These are phyloP conservation scores for Colletotrichum lentis DNA, from an alignment of 2,329 filamentous ascomycete species.

Conservation along the genomic window DNA sequence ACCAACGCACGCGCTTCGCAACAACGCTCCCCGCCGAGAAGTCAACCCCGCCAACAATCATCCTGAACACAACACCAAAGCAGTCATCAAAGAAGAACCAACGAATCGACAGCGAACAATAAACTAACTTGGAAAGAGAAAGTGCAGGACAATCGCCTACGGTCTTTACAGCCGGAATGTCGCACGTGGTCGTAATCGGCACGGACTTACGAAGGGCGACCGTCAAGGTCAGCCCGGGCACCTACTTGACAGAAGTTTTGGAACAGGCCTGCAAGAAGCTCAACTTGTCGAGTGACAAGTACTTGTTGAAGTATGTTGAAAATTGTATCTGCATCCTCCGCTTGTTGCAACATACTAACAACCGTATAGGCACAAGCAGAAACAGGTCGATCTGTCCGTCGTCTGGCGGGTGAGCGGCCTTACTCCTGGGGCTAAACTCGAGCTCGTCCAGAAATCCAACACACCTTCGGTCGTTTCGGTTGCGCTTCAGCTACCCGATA, in stretches of 20 bases:
- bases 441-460: constrained; percentile 86
- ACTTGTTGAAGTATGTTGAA: constrained; percentile 75
- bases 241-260: constrained; percentile 83
- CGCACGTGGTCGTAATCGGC: constrained; percentile 88
- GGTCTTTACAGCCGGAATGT: constrained; percentile 60
- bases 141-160: neutral
- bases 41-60: constrained; percentile 29
- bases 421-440: constrained; percentile 85
- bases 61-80: constrained; percentile 1
- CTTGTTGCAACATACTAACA: neutral
- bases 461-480: constrained; percentile 87
- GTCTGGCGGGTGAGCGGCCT: constrained; percentile 86
- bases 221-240: constrained; percentile 84
- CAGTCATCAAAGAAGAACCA: neutral
- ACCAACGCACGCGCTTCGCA: constrained; percentile 15
- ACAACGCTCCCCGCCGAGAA: constrained; percentile 29
- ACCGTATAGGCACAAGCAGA: constrained; percentile 79
- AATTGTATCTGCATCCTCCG: neutral
- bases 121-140: neutral
- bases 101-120: neutral
- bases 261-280: constrained; percentile 89
- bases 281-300: constrained; percentile 74
- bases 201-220: constrained; percentile 78
- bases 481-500: constrained; percentile 82
- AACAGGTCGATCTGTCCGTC: constrained; percentile 83